Base-by-base conservation (phyloP, 164 flowering plant species). In the Taxillus chinensis region DNA sequence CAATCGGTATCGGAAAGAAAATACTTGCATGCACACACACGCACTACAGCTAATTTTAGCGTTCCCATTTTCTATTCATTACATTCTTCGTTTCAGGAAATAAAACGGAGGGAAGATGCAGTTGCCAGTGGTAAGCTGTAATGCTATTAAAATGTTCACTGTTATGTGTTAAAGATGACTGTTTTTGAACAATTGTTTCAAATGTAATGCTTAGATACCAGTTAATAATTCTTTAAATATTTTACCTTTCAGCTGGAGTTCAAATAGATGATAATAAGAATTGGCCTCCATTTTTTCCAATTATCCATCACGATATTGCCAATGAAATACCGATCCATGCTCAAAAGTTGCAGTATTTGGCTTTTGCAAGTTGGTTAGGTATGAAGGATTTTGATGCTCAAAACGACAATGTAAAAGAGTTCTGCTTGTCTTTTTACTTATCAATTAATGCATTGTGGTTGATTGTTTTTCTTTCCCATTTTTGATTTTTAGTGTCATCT, bases 311-410 rank as follows among this genome's bases (percentile, higher is more conserved):
- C 83, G 99, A 93, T 65, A 90, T 93, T 57, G 82, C 92, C 40
- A 90, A 86, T 73, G 99, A 93, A 67, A 93, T 93, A 71, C 99
- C 97, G 11, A 76, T 78, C 56, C 87, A 90, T 84, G 97, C 97
- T 71, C 99, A 90, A 62, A 85, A 75, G 87, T 66, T 89, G 79
- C 97, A 90, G 81, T 93, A 93, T 78, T 71, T 93, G 76, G 99
- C 99, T 61, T 93, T 93, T 81, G 96, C 96, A 40, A 93, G 99
- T 77, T 93, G 99, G 99, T 78, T 93, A 83, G 99, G 99, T 93
- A 81, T 67, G 83, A 27, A 39, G 16, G 57, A 3, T 59, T n/a
- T 41, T 55, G 39, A 41, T 15, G 57, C n/a, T 61, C 27, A 27
- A 27, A 27, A 27, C 2, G 27, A 27, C 27, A 27, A 27, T 27